Base-by-base conservation (phyloP, 2,329 filamentous ascomycete species). In the Torrubiella hemipterigena region DNA sequence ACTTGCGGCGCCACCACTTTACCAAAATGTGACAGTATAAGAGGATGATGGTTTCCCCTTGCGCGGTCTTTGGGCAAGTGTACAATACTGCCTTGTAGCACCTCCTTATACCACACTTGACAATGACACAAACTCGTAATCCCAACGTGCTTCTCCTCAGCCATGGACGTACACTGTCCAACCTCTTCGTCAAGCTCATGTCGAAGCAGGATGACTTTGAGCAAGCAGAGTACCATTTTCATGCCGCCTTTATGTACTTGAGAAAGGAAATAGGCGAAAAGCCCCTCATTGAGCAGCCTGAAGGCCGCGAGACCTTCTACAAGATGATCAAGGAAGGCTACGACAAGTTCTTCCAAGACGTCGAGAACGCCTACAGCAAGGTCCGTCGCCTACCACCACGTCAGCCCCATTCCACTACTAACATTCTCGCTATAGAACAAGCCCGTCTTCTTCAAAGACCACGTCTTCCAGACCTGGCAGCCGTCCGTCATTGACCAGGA, bases 121-220 rank as follows among this genome's bases (percentile, higher is more conserved):
- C 22, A 17, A 36, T 36, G 34, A 15, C 34, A 15, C 25, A 35
- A 15, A 10, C 29, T 11, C 33, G 25, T 17, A 29, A 29, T 14
- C 16, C 29, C 2, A 31, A 36, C 27, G 34, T 36, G 23, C 27
- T 36, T 19, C 29, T 36, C 27, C 19, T 36, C 27, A 36, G 34
- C 31, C 25, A 23, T n/a, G 26, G 30, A 10, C 30, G 34, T 9
- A 33, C 34, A 13, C 30, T 32, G 10, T 33, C 34, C 14, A 36
- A 36, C 27, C 34, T 36, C 8, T 27, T 36, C 27, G 27, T 29
- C 14, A 32, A 32, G 23, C 21, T 36, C 27, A 30, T 36, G 17
- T 36, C 34, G 17, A n/a, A 36, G 27, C 34, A 36, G 27, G 12
- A 23, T 11, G 34, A 31, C 18, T 36, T 30, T 30, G 31, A 30